phyloP scores from a whole-genome alignment of 208 protist genomes.

The Trichomonas gallinae region DNA sequence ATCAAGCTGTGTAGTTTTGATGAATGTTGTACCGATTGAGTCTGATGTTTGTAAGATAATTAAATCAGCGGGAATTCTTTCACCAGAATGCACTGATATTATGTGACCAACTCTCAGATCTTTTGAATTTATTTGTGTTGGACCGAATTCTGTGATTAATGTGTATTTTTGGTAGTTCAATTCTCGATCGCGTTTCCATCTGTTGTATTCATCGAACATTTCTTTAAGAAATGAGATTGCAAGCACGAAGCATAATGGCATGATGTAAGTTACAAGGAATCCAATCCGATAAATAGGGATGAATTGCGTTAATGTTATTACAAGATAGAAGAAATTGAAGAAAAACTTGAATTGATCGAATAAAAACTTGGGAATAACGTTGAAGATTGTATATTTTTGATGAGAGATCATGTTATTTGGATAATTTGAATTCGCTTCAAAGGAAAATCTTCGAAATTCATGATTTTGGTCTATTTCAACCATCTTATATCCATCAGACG shows the following conservation, averaged over 20 bases:
- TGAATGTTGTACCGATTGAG: constrained; percentile 71
- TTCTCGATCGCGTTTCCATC: not conserved
- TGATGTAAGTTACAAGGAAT: constrained; percentile 57
- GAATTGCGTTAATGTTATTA: constrained; percentile 53
- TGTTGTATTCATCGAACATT: constrained; percentile 26
- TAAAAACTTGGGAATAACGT: constrained; percentile 44
- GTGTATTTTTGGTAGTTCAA: not conserved
- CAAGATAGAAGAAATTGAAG: constrained; percentile 59
- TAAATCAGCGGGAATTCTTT: constrained; percentile 82
- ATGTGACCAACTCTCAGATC: constrained; percentile 79
- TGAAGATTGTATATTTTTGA: constrained; percentile 37
- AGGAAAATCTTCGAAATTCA: not conserved
- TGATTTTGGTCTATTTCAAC: not conserved
- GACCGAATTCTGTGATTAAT: not conserved
- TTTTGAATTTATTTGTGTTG: not conserved
- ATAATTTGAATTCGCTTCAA: not conserved
- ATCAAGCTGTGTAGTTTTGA: constrained; percentile 94
- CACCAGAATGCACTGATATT: constrained; percentile 65
- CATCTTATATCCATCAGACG: not conserved
- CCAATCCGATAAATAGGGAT: constrained; percentile 50
- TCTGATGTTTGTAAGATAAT: constrained; percentile 83
- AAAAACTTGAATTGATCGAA: constrained; percentile 62
- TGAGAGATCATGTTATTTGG: constrained; percentile 24
- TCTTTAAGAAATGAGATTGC: constrained; percentile 51
- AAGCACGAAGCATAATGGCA: constrained; percentile 55